A percentile compares a stretch with the other conserved stretches of the same genome.
These are phyloP conservation scores for Prunus mume DNA, from an alignment of 306 rosid species.

Conservation along the genomic window DNA sequence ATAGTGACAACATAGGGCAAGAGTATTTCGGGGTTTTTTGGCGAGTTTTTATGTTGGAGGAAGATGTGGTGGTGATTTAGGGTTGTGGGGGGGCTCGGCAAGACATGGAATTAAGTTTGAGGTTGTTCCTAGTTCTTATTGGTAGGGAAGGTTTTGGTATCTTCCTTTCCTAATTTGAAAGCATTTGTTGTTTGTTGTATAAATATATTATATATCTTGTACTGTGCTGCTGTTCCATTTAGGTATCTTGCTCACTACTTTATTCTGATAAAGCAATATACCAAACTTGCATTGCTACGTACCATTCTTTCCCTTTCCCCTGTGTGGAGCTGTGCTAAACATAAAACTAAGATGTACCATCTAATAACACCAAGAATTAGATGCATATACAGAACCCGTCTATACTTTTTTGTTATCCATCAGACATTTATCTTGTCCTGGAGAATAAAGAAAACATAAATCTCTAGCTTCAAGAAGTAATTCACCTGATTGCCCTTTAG, in stretches of 20 bases:
- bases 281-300: slow-evolving; percentile 52
- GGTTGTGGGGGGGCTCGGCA: slow-evolving; percentile 15
- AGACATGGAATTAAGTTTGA: slow-evolving; percentile 16
- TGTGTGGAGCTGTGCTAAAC: neutral
- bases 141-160: slow-evolving; percentile 84
- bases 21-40: slow-evolving; percentile 13
- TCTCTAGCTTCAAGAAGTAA: neutral
- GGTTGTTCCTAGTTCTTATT: slow-evolving; percentile 37
- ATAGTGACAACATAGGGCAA: slow-evolving; percentile 33
- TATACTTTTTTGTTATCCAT: neutral
- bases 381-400: neutral
- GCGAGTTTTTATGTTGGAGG: slow-evolving; percentile 23
- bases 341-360: neutral
- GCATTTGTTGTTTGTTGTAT: slow-evolving; percentile 26
- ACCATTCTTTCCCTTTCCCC: slow-evolving; percentile 10
- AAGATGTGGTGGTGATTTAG: slow-evolving; percentile 7
- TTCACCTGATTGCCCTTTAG: too few species aligned
- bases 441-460: neutral
- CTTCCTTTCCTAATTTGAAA: slow-evolving; percentile 68
- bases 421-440: neutral
- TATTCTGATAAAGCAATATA: slow-evolving; percentile 35
- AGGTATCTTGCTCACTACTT: slow-evolving; percentile 29
- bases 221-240: neutral
- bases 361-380: neutral
- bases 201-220: neutral